Evolutionary conservation across 192 early-diverging fungal species (phyloP), one percentile per base, ranked within the genome.

Genomic region (Rhizophagus sp.): DNA sequence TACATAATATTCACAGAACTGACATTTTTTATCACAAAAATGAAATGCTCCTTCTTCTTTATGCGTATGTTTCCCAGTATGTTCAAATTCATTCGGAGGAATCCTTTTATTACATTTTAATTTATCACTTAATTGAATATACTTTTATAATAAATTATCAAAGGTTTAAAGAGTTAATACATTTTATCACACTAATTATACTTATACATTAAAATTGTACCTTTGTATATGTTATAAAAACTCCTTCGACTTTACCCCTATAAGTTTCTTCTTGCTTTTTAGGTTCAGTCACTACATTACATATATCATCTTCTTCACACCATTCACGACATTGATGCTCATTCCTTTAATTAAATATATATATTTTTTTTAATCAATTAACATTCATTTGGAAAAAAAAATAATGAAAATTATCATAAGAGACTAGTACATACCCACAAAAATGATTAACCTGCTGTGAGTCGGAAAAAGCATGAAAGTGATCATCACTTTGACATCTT

Each of bases 311-410:
- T 0, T 36, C 30, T 75, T 76, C 73, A 33, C 80, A 81, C 12
- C 49, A 41, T 49, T 81, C 47, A 24, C 12, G 44, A 27, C 80
- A 81, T 19, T 81, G 62, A 77, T 81, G 80, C 9, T 75, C 73
- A 3, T 81, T 64, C 4, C 79, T 80, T 78, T 24, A 36, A 15
- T 49, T 1, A 22, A n/a, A 25, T 6, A 49, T 39, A 17, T 34
- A n/a, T n/a, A n/a, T n/a, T n/a, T 41, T 33, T 36, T 33, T 70
- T 5, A 70, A 44, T 41, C 0, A 41, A 7, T 30, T 41, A 8
- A 41, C 6, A 0, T 41, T 7, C 5, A 41, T 8, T 41, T 0
- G 6, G 39, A 41, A 41, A 9, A 7, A n/a, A 7, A 36, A 4
- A 41, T 41, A 7, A 41, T 41, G 34, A 41, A 41, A 41, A 41